Base-by-base conservation (phyloP, 2,329 filamentous ascomycete genomes). In the Aspergillus flavus region DNA sequence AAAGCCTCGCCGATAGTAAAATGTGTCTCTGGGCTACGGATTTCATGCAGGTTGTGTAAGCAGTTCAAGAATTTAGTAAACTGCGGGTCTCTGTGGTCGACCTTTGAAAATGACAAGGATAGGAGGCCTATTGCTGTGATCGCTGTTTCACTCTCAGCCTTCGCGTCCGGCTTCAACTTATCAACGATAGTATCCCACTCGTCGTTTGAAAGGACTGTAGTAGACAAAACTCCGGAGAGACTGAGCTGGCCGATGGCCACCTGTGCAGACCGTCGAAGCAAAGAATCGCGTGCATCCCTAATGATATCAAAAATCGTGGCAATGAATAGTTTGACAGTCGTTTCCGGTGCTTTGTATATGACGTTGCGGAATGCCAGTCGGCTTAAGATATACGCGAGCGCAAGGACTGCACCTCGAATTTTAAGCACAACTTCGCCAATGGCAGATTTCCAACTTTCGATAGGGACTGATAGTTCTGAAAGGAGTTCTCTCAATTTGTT, bases 1-100 rank as follows among this genome's bases (percentile, higher is more conserved):
- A 98, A 85, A 14, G 95, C 93, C 75, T 97, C 94, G 16, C 95
- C 95, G 32, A 96, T 88, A 0, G 93, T 87, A 74, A 99, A 97
- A 66, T 97, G 94, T 1, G 94, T 86, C 75, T 98, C 94, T 0
- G 91, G 87, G 69, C 93, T 90, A 69, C 92, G 92, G 50, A 95
- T 87, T 73, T 97, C 93, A 70, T 96, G 91, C 3, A 98, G 82
- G 11, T 84, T 84, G 73, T 94, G 91, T 0, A 98, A 81, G 32
- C 86, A 87, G 12, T 87, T 83, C 14, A 93, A 78, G 6, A 96
- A 85, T 11, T 83, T 79, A 4, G 75, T 70, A 48, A 77, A 75
- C 14, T 70, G 58, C 19, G 65, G 58, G 2, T 81, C 78, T 36
- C 76, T 70, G 32, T 71, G 64, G 6, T 73, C 72, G 21, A 75